phyloP scores from a whole-genome alignment of 169 alveolate genomes.

The Plasmodium gallinaceum region DNA sequence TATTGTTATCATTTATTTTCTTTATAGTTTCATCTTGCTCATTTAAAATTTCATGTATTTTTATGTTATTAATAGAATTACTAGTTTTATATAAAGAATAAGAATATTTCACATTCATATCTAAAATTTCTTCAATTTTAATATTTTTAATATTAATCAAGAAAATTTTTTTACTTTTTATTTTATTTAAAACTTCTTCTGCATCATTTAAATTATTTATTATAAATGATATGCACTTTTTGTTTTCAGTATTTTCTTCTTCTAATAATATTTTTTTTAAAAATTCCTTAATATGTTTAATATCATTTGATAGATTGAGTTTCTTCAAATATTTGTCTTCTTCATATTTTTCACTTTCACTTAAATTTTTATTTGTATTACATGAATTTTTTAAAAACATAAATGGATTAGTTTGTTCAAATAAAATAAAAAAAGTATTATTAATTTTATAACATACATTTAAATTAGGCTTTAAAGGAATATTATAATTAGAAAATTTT shows the following conservation, averaged over 20 bases:
- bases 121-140: slow-evolving; percentile 45
- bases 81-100: neutral
- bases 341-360: neutral
- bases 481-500: slow-evolving; percentile 12
- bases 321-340: neutral
- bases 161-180: slow-evolving; percentile 33
- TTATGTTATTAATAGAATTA: neutral
- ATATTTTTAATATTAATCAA: slow-evolving; percentile 50
- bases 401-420: slow-evolving; percentile 31
- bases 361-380: neutral
- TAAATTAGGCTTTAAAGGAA: slow-evolving; percentile 40
- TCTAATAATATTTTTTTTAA: slow-evolving; percentile 13
- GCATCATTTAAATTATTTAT: slow-evolving; percentile 26
- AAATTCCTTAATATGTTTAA: slow-evolving; percentile 3
- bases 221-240: slow-evolving; percentile 15
- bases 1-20: neutral
- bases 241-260: slow-evolving; percentile 2
- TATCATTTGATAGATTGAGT: slow-evolving; percentile 2
- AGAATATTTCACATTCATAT: slow-evolving; percentile 15
- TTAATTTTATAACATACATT: slow-evolving; percentile 51
- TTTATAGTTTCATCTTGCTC: neutral
- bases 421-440: slow-evolving; percentile 19
- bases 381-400: neutral
- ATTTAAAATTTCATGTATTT: too few species aligned
- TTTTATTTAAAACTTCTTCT: slow-evolving; percentile 16